These are phyloP conservation scores for Cyclotella kingstonii DNA, from an alignment of 108 stramenopile species.

Conservation along the genomic window DNA sequence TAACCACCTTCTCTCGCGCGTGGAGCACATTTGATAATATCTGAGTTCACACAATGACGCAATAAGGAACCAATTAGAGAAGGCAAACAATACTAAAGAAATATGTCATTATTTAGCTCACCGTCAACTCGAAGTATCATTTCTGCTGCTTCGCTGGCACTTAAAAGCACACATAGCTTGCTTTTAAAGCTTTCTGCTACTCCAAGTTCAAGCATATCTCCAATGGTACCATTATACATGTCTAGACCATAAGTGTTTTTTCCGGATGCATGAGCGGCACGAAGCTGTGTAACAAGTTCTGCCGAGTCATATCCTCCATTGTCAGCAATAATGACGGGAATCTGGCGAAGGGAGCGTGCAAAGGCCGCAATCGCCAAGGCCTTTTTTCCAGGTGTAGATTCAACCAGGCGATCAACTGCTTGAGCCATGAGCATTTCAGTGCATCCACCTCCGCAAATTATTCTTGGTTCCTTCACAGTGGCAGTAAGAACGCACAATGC, in stretches of 20 bases:
- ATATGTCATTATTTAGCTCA: conserved; percentile 8
- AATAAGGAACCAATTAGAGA: too few relatives aligned
- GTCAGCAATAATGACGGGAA: conserved; percentile 98
- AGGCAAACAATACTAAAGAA: too few relatives aligned
- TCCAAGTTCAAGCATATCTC: conserved; percentile 94
- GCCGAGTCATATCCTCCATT: conserved; percentile 99
- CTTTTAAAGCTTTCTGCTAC: conserved; percentile 94
- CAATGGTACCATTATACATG: conserved; percentile 93
- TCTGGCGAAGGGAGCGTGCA: conserved; percentile 90
- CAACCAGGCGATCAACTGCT: conserved; percentile 89
- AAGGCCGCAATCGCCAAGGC: conserved; percentile 98
- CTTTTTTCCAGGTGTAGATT: conserved; percentile 93
- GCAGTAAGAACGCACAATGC: conserved; percentile 94
- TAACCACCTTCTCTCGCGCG: conserved; percentile 68
- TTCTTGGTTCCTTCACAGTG: conserved; percentile 93
- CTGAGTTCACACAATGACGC: conserved; percentile 13
- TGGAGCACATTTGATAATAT: conserved; percentile 98
- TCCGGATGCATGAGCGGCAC: conserved; percentile 90
- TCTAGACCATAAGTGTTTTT: conserved; percentile 87
- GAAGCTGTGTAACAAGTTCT: conserved; percentile 93
- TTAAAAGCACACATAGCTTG: conserved; percentile 95
- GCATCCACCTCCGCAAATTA: conserved; percentile 96
- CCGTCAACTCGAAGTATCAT: conserved; percentile 98
- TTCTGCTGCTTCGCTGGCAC: conserved; percentile 98
- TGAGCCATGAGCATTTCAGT: conserved; percentile 92